Conservation (phyloP, 805 yeast genomes). For the Schwanniomyces occidentalis region DNA sequence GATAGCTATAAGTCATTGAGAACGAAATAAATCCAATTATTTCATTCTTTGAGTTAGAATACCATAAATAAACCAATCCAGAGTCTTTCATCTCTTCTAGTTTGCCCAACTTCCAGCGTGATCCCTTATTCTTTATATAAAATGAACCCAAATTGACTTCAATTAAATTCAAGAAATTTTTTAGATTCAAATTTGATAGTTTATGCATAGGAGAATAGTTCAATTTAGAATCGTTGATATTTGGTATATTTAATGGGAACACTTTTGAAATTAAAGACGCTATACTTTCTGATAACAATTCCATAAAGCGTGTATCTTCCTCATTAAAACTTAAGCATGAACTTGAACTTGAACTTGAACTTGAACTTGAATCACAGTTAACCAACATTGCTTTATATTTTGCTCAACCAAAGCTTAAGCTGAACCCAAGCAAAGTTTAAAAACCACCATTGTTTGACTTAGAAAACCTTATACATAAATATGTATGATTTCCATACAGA, state of each 20-base stretch:
- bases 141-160: constrained; percentile 27
- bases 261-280: constrained; percentile 4
- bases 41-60: constrained; percentile 15
- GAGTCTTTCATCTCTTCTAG: constrained; percentile 45
- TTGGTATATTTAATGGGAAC: constrained; percentile 8
- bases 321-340: too few relatives aligned
- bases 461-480: too few relatives aligned
- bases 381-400: too few relatives aligned
- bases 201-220: constrained; percentile 7
- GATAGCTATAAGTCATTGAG: constrained; percentile 43
- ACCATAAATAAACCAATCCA: constrained; percentile 47
- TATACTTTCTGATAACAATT: constrained; percentile 12
- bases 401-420: too few relatives aligned
- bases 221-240: not conserved
- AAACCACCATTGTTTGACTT: too few relatives aligned
- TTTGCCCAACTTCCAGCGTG: constrained; percentile 44
- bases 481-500: too few relatives aligned
- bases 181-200: constrained; percentile 4
- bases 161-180: constrained; percentile 21
- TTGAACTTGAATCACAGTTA: too few relatives aligned
- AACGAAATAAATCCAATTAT: constrained; percentile 48
- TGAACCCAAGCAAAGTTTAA: too few relatives aligned
- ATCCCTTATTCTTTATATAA: constrained; percentile 32
- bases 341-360: too few relatives aligned
- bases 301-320: too few relatives aligned